A percentile compares a stretch with the other conserved stretches of the same genome.
Evolutionary conservation across 2,329 filamentous ascomycete genomes (phyloP).

Genomic region (Penicillium freii): DNA sequence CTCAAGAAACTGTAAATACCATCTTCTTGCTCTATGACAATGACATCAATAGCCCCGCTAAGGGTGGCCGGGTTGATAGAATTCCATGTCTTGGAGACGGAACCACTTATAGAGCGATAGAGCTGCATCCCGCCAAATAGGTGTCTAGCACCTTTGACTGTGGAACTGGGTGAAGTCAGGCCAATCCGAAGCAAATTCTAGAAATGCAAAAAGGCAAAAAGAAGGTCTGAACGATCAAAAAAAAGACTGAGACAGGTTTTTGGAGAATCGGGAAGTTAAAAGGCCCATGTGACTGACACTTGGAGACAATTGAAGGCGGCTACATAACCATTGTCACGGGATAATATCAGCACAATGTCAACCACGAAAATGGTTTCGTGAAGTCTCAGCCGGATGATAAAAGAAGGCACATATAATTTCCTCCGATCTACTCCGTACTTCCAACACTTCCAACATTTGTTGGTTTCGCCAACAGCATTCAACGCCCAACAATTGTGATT

Average conservation of each 20-base stretch:
- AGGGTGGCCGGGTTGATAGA: conserved; percentile 97
- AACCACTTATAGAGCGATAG: conserved; percentile 91
- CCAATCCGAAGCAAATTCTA: conserved; percentile 2
- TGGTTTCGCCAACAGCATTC: conserved; percentile 13
- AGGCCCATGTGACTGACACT: conserved; percentile 41
- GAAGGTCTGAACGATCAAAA: conserved; percentile 13
- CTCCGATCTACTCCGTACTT: background rate
- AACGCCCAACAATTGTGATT: conserved; percentile 23
- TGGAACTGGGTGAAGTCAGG: background rate
- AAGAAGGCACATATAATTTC: background rate
- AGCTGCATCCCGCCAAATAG: conserved; percentile 74
- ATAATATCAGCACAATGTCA: background rate
- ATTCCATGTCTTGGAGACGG: conserved; percentile 98
- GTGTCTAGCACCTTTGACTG: conserved; percentile 19
- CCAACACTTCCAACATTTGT: conserved; percentile 2
- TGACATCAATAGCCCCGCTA: conserved; percentile 97
- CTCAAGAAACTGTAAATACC: conserved; percentile 50
- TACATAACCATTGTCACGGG: conserved; percentile 16
- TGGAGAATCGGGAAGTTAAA: conserved; percentile 27
- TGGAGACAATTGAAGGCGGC: conserved; percentile 16
- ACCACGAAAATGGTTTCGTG: background rate
- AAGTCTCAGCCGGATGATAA: background rate
- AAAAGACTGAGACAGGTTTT: conserved; percentile 10
- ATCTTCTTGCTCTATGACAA: conserved; percentile 95
- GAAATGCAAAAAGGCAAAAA: conserved; percentile 14